A percentile compares a stretch with the other conserved stretches of the same genome.
These are phyloP conservation scores for Hypoxylon sp. DNA, from an alignment of 2,329 filamentous ascomycete genomes.

Conservation along the genomic window DNA sequence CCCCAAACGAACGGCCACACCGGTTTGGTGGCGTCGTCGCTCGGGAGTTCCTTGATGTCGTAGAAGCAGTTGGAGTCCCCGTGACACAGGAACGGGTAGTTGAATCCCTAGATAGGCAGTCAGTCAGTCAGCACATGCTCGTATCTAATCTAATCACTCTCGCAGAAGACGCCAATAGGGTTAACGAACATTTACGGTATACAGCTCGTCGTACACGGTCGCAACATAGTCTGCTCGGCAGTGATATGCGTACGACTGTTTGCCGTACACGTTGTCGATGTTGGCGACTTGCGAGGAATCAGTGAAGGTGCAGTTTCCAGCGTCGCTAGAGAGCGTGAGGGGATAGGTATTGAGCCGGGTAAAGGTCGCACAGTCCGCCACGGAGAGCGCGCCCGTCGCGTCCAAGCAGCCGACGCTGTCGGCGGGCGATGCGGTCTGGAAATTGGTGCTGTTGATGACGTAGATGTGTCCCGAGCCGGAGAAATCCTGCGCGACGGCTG, in stretches of 20 bases:
- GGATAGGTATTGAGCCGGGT: conserved; percentile 22
- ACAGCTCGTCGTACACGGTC: conserved; percentile 13
- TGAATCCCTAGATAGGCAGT: conserved; percentile 21
- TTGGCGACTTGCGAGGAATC: conserved; percentile 37
- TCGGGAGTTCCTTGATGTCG: conserved; percentile 33
- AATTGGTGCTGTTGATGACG: conserved; percentile 36
- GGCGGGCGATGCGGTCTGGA: conserved; percentile 17
- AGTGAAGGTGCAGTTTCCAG: conserved; percentile 38
- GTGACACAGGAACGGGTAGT: conserved; percentile 39
- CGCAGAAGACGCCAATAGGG: background rate
- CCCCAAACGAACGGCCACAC: conserved; percentile 41
- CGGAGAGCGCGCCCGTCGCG: conserved; percentile 23
- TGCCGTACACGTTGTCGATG: conserved; percentile 36
- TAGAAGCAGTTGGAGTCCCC: conserved; percentile 40
- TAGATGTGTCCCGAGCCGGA: conserved; percentile 37
- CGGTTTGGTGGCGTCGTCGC: conserved; percentile 5
- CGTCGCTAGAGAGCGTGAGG: conserved; percentile 18
- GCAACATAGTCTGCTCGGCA: conserved; percentile 23
- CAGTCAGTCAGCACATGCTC: conserved; percentile 8
- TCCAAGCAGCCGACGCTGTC: conserved; percentile 36
- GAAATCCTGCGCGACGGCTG: conserved; percentile 31
- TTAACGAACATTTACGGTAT: conserved; percentile 27
- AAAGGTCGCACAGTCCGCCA: conserved; percentile 37
- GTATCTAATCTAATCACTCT: background rate
- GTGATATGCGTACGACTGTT: conserved; percentile 29